Evolutionary conservation across 805 yeast genomes (phyloP).

Genomic region (Lipomyces chichibuensis): DNA sequence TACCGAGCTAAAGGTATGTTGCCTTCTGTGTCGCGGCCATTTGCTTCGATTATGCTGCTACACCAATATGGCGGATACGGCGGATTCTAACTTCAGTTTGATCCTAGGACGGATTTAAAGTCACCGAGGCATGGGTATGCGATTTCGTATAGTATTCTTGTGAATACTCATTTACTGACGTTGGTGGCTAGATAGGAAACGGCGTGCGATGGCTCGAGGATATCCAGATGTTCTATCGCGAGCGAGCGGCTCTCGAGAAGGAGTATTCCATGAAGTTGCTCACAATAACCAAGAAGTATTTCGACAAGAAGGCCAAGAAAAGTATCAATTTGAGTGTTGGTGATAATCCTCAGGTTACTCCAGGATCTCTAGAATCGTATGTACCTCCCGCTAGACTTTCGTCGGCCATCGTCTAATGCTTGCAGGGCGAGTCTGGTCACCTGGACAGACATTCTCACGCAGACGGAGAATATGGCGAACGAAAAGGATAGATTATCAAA

Average conservation of each 20-base stretch:
- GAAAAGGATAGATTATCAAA: slow-evolving; percentile 63
- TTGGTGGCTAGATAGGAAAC: slow-evolving; percentile 45
- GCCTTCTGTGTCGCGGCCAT: background rate
- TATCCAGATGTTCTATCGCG: slow-evolving; percentile 79
- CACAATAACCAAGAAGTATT: slow-evolving; percentile 65
- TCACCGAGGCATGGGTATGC: slow-evolving; percentile 74
- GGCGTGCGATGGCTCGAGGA: slow-evolving; percentile 78
- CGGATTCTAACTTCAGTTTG: background rate
- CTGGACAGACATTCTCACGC: slow-evolving; percentile 85
- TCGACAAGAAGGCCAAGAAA: slow-evolving; percentile 72
- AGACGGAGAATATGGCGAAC: slow-evolving; percentile 76
- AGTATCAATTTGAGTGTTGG: slow-evolving; percentile 81
- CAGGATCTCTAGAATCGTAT: slow-evolving; percentile 78
- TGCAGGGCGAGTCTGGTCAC: slow-evolving; percentile 75
- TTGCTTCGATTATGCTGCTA: background rate
- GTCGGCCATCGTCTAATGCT: background rate
- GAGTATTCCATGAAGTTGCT: slow-evolving; percentile 76
- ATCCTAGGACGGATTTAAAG: slow-evolving; percentile 69
- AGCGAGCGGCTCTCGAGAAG: slow-evolving; percentile 77
- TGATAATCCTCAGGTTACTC: slow-evolving; percentile 85
- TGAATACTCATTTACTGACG: slow-evolving; percentile 1
- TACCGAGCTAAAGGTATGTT: slow-evolving; percentile 41
- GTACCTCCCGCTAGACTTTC: background rate
- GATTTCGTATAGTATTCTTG: background rate
- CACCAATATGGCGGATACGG: no score